phyloP scores from a whole-genome alignment of 148 eudicot species.

The Silene latifolia region DNA sequence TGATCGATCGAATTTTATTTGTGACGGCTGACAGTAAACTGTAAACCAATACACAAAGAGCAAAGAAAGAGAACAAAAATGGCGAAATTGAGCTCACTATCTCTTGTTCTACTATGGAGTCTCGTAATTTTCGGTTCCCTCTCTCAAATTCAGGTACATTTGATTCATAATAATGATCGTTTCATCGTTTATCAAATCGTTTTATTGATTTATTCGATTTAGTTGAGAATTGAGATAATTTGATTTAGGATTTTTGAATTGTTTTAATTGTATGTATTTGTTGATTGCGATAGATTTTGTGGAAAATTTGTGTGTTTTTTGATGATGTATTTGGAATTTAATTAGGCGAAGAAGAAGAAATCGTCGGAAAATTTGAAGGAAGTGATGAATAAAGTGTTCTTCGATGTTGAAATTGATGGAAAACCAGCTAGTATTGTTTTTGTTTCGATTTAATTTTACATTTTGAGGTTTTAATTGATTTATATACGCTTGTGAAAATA shows the following conservation, averaged over 20 bases:
- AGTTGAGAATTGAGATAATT: background rate
- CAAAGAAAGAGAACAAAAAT: constrained; percentile 21
- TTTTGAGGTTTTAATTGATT: no score
- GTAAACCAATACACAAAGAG: background rate
- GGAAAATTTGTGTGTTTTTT: background rate
- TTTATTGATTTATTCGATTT: background rate
- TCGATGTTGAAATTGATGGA: constrained; percentile 89
- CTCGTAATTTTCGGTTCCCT: constrained; percentile 48
- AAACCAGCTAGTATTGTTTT: constrained; percentile 72
- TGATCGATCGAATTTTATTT: no score
- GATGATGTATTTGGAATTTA: background rate
- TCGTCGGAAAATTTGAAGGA: constrained; percentile 65
- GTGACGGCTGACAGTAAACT: no score
- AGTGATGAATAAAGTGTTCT: constrained; percentile 82
- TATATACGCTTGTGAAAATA: no score
- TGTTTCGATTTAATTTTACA: background rate
- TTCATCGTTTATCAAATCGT: background rate
- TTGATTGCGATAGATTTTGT: constrained; percentile 12
- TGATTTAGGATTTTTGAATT: constrained; percentile 17
- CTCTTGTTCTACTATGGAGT: constrained; percentile 31
- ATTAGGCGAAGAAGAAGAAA: constrained; percentile 75
- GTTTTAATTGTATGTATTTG: background rate
- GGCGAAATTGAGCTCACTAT: constrained; percentile 34
- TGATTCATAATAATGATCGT: background rate
- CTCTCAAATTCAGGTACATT: constrained; percentile 49